Percentiles rank a stretch among this genome's conserved stretches.
These are phyloP conservation scores for Puccinia polysora DNA, from an alignment of 1,284 basidiomycete genomes.

Conservation along the genomic window DNA sequence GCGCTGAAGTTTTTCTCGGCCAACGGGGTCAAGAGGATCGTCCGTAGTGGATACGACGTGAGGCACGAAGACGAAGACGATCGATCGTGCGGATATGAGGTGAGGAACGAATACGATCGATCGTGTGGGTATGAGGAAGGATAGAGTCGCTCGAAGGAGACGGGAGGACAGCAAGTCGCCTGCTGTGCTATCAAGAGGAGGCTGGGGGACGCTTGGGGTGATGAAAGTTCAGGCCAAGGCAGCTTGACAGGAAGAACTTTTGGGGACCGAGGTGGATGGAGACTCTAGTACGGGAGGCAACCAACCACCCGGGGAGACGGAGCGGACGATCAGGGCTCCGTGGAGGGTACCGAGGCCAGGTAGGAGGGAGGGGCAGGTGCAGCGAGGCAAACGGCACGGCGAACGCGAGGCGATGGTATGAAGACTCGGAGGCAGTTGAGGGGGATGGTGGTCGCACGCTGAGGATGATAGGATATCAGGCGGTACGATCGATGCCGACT, in stretches of 20 bases:
- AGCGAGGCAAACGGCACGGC: neutral
- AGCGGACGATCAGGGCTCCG: neutral
- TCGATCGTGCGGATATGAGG: constrained; percentile 2
- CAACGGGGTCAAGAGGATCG: constrained; percentile 27
- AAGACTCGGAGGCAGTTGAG: neutral
- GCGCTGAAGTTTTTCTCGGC: constrained; percentile 29
- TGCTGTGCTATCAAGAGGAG: no score
- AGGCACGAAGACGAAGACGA: constrained; percentile 14
- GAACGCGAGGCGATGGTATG: constrained; percentile 1
- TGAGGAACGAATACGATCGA: constrained; percentile 17
- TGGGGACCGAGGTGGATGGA: neutral
- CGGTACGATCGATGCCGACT: constrained; percentile 31
- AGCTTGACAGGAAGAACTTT: neutral
- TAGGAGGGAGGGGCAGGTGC: neutral
- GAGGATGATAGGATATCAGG: constrained; percentile 18
- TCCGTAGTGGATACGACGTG: neutral
- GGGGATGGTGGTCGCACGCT: neutral
- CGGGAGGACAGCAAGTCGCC: neutral
- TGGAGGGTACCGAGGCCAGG: neutral
- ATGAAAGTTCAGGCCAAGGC: neutral
- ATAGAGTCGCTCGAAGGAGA: constrained; percentile 8
- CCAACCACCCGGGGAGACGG: neutral
- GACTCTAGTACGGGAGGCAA: neutral
- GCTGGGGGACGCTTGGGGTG: constrained; percentile 3
- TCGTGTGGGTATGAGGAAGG: neutral